Percentiles rank a stretch among this genome's conserved stretches.
These are phyloP conservation scores for Geotrichum klebahnii DNA, from an alignment of 1,139 yeast species.

Conservation along the genomic window DNA sequence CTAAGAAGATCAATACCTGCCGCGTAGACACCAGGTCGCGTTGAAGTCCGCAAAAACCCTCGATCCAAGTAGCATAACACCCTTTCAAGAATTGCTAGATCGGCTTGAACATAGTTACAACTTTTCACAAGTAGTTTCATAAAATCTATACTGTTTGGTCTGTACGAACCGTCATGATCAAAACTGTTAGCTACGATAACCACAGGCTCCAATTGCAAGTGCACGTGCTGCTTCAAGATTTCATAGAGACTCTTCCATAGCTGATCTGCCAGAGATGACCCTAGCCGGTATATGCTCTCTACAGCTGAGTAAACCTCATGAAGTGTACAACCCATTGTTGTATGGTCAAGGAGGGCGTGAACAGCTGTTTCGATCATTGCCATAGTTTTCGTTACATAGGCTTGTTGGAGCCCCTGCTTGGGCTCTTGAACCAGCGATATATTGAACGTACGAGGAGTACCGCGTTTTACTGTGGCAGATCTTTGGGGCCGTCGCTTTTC, in stretches of 20 bases:
- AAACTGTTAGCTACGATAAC: not conserved
- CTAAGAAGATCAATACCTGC: not conserved
- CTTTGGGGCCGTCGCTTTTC: not conserved
- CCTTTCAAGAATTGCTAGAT: not conserved
- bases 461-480: not conserved
- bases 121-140: not conserved
- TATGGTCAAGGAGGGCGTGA: not conserved
- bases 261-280: not conserved
- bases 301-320: conserved; percentile 3
- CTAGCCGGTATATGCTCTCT: conserved; percentile 1
- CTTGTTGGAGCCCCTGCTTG: not conserved
- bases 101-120: not conserved
- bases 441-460: not conserved
- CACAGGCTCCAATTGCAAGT: conserved; percentile 1
- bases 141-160: not conserved
- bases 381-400: not conserved
- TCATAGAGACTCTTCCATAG: not conserved
- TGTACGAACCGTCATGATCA: not conserved
- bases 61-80: not conserved
- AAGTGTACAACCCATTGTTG: not conserved
- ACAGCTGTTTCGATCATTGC: conserved; percentile 1
- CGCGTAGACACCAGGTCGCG: not conserved
- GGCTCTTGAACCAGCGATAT: not conserved
- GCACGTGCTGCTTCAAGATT: not conserved
- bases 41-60: not conserved